Conservation (phyloP, 2,329 filamentous ascomycete species). For the Fusarium transvaalense region DNA sequence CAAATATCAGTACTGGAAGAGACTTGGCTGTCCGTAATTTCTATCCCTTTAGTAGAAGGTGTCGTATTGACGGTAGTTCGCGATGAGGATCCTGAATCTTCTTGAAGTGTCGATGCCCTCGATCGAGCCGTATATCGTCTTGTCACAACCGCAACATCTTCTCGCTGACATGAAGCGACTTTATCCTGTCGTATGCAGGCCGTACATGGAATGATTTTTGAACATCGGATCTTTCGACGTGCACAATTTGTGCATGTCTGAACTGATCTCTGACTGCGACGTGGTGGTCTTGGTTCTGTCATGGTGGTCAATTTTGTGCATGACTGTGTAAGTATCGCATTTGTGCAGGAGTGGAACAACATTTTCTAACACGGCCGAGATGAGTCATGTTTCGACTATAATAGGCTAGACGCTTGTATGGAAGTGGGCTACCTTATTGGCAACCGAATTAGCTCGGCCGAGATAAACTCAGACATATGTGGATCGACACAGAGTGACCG, state of each 20-base stretch:
- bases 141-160: background rate
- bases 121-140: background rate
- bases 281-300: background rate
- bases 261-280: slow-evolving; percentile 9
- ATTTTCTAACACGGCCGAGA: slow-evolving; percentile 2
- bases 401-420: background rate
- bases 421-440: background rate
- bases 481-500: no score
- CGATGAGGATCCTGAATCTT: background rate
- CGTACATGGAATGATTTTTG: background rate
- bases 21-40: background rate
- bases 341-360: background rate
- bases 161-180: background rate
- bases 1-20: background rate
- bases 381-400: background rate
- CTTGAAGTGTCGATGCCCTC: background rate
- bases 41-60: background rate
- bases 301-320: background rate
- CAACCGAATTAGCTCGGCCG: no score
- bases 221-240: slow-evolving; percentile 3
- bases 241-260: slow-evolving; percentile 2
- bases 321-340: no score
- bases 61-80: background rate
- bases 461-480: no score
- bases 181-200: background rate